Evolutionary conservation across 768 basidiomycete genomes (phyloP).

Genomic region (Podaxis sp.): DNA sequence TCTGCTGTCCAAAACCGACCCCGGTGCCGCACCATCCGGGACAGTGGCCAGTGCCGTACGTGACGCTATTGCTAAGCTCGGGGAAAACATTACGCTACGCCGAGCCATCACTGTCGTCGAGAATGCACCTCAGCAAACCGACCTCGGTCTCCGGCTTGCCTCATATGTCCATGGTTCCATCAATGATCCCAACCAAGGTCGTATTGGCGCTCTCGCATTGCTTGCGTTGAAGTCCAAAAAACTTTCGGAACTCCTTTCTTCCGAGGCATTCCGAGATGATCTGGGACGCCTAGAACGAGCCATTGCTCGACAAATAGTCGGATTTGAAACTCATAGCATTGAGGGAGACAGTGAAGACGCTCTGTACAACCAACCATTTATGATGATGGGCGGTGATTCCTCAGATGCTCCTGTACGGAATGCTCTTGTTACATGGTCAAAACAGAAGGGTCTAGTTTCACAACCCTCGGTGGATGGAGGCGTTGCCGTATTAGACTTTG

Average conservation of each 20-base stretch:
- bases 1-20: slow-evolving; percentile 46
- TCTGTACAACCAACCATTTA: slow-evolving; percentile 72
- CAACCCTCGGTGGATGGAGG: slow-evolving; percentile 31
- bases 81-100: slow-evolving; percentile 74
- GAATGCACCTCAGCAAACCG: slow-evolving; percentile 35
- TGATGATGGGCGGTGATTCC: slow-evolving; percentile 64
- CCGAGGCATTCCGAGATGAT: slow-evolving; percentile 51
- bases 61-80: slow-evolving; percentile 69
- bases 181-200: slow-evolving; percentile 48
- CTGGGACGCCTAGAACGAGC: slow-evolving; percentile 66
- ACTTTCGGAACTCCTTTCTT: slow-evolving; percentile 41
- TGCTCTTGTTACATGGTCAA: slow-evolving; percentile 55
- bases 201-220: slow-evolving; percentile 57
- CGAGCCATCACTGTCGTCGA: slow-evolving; percentile 51
- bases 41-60: slow-evolving; percentile 66
- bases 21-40: slow-evolving; percentile 32
- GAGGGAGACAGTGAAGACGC: slow-evolving; percentile 44
- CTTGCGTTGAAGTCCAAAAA: slow-evolving; percentile 49
- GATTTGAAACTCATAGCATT: slow-evolving; percentile 68
- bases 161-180: slow-evolving; percentile 65
- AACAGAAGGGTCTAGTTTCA: slow-evolving; percentile 40
- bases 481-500: slow-evolving; percentile 51
- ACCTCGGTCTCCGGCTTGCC: slow-evolving; percentile 41
- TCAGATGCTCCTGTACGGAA: slow-evolving; percentile 39
- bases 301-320: slow-evolving; percentile 82